phyloP scores from a whole-genome alignment of 108 stramenopile genomes.

The Discostella stelligeroides region DNA sequence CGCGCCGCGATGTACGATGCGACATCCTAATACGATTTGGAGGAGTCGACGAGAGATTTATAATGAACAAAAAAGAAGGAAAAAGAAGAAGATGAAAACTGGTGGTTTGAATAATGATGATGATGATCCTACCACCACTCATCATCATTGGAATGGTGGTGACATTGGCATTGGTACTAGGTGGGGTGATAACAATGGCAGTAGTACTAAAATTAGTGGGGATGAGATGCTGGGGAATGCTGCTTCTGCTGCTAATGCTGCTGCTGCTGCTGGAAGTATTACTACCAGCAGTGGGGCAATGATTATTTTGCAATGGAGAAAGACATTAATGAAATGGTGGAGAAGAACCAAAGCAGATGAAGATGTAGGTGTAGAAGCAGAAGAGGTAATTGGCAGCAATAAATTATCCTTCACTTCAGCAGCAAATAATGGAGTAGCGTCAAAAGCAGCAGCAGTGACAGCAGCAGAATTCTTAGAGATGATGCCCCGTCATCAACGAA shows the following conservation, averaged over 20 bases:
- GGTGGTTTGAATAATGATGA: neutral
- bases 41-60: conserved; percentile 27
- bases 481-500: neutral
- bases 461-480: neutral
- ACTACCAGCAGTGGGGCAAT: no score
- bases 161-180: neutral
- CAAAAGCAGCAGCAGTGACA: neutral
- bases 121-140: no score
- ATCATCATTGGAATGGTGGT: neutral
- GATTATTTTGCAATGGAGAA: no score
- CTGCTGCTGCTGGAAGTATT: no score
- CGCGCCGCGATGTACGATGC: conserved; percentile 71
- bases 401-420: no score
- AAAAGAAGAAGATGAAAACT: conserved; percentile 3
- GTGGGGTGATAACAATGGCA: no score
- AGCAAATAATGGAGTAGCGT: neutral
- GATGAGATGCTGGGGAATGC: neutral
- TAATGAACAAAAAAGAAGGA: neutral
- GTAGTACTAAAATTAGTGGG: neutral
- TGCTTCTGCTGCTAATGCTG: no score
- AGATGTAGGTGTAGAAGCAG: no score
- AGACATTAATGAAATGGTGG: no score
- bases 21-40: conserved; percentile 69
- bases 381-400: no score
- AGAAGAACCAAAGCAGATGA: no score